Conservation (phyloP, 345 rosid genomes). For the rapeseed (Brassica napus) region Da-Ae NC_063446.1:69100001-69100500, state of each 20-base stretch:
- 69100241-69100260: conserved; percentile 50
- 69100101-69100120: conserved; percentile 26
- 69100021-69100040: not conserved
- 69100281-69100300: conserved; percentile 65
- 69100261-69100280: conserved; percentile 64
- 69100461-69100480: conserved; percentile 90
- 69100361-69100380: conserved; percentile 97
- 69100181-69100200: conserved; percentile 74
- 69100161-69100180: conserved; percentile 69
- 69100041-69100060: conserved; percentile 15
- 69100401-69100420: conserved; percentile 51
- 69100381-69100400: conserved; percentile 57
- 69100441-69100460: conserved; percentile 63
- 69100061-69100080: not conserved
- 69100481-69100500: conserved; percentile 86
- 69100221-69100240: conserved; percentile 62
- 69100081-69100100: conserved; percentile 27
- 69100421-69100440: conserved; percentile 55
- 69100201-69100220: conserved; percentile 70
- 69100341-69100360: conserved; percentile 75
- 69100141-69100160: conserved; percentile 90
- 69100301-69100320: conserved; percentile 87
- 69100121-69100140: conserved; percentile 24
- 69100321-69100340: conserved; percentile 86
- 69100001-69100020: too few relatives aligned